phyloP scores from a whole-genome alignment of 1,139 yeast species.

The Entelexis paramagnoliae region DNA sequence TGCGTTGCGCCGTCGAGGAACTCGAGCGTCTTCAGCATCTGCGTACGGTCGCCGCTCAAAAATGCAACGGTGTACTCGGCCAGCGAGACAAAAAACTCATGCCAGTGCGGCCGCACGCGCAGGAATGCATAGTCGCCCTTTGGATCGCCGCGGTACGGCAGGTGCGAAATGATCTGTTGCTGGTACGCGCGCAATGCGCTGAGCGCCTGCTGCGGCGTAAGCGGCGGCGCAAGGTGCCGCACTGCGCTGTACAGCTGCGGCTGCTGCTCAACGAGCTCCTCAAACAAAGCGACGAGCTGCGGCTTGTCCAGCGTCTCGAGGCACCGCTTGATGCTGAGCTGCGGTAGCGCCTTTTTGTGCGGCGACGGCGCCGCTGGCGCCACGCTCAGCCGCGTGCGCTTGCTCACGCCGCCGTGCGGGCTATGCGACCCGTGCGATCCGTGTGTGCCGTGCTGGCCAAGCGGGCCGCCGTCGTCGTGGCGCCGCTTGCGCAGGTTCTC shows the following conservation, averaged over 20 bases:
- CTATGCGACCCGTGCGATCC: background rate
- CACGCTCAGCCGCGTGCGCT: slow-evolving; percentile 14
- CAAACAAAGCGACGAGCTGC: slow-evolving; percentile 45
- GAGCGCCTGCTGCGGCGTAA: slow-evolving; percentile 46
- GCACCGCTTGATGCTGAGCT: slow-evolving; percentile 34
- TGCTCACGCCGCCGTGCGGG: slow-evolving; percentile 8
- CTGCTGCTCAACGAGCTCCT: slow-evolving; percentile 44
- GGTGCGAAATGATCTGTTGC: slow-evolving; percentile 38
- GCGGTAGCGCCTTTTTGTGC: background rate
- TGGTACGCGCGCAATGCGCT: slow-evolving; percentile 42
- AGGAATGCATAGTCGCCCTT: slow-evolving; percentile 75
- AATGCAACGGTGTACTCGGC: slow-evolving; percentile 71
- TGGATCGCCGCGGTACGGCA: slow-evolving; percentile 38
- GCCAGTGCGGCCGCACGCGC: slow-evolving; percentile 61
- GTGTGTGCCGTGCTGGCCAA: no score
- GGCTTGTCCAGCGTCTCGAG: slow-evolving; percentile 57
- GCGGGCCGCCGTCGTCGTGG: slow-evolving; percentile 20
- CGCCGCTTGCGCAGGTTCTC: slow-evolving; percentile 25
- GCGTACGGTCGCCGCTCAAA: slow-evolving; percentile 45
- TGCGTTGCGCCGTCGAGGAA: slow-evolving; percentile 60
- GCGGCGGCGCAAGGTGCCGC: slow-evolving; percentile 46
- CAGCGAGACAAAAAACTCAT: slow-evolving; percentile 66
- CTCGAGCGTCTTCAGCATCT: slow-evolving; percentile 48
- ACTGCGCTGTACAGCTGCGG: slow-evolving; percentile 55
- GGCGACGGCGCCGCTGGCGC: slow-evolving; percentile 1